Evolutionary conservation across 2,329 filamentous ascomycete species (phyloP).

Genomic region (Neonectria sp.): DNA sequence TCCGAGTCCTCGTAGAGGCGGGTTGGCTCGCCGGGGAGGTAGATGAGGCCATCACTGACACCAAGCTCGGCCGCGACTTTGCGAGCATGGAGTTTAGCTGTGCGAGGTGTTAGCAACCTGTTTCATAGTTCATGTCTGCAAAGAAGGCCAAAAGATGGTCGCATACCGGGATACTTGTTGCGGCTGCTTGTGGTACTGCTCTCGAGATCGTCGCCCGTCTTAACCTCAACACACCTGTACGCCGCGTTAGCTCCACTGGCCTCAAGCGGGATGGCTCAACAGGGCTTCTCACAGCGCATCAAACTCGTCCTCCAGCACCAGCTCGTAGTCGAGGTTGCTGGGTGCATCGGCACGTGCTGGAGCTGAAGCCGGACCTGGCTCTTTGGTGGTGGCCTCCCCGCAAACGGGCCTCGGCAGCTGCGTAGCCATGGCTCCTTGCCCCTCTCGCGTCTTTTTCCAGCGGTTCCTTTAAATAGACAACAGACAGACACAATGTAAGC

Average conservation of each 20-base stretch:
- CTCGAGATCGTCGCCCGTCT: conserved; percentile 39
- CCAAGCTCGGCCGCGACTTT: conserved; percentile 69
- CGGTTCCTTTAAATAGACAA: too few relatives aligned
- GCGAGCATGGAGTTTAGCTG: conserved; percentile 71
- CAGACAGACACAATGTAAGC: background rate
- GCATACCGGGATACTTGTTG: conserved; percentile 58
- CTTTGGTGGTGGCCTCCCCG: conserved; percentile 21
- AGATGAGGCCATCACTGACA: conserved; percentile 67
- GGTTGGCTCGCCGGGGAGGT: conserved; percentile 67
- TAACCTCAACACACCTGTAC: conserved; percentile 57
- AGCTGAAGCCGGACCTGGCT: conserved; percentile 16
- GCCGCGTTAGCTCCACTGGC: conserved; percentile 15
- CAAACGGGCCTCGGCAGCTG: conserved; percentile 26
- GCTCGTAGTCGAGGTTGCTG: conserved; percentile 46
- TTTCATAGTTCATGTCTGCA: background rate
- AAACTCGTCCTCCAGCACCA: conserved; percentile 67
- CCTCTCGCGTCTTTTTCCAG: background rate
- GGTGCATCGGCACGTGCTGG: conserved; percentile 1
- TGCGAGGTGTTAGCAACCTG: background rate
- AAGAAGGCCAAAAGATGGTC: background rate
- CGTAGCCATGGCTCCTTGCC: conserved; percentile 12
- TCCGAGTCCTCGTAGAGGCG: conserved; percentile 72
- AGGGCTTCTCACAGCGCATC: conserved; percentile 64
- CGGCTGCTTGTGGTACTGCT: conserved; percentile 31
- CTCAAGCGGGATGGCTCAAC: background rate